Evolutionary conservation across 1,284 basidiomycete species (phyloP).

Genomic region (Testicularia cyperi): DNA sequence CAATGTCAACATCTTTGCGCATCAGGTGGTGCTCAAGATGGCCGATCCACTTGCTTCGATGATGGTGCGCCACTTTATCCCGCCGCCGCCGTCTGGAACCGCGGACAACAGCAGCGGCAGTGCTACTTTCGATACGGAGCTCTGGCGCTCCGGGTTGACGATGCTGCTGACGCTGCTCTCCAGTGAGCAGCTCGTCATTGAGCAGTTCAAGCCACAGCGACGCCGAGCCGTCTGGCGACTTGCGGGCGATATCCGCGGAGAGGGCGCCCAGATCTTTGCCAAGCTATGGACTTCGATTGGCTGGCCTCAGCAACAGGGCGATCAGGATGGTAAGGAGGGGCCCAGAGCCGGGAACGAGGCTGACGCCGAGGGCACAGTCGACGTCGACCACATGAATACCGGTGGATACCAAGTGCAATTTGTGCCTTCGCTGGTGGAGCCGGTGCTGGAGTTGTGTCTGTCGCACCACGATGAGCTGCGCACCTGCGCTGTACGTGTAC

Average conservation of each 20-base stretch:
- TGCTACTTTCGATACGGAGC: slow-evolving; percentile 71
- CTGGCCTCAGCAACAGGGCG: slow-evolving; percentile 30
- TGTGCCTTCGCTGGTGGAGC: slow-evolving; percentile 77
- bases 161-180: slow-evolving; percentile 82
- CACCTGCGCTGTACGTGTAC: slow-evolving; percentile 79
- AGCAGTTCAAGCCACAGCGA: slow-evolving; percentile 89
- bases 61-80: slow-evolving; percentile 79
- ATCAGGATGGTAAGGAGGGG: too few species aligned
- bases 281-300: slow-evolving; percentile 81
- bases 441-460: slow-evolving; percentile 86
- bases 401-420: slow-evolving; percentile 59
- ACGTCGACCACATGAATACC: slow-evolving; percentile 46
- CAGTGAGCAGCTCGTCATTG: slow-evolving; percentile 86
- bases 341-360: too few species aligned
- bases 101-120: too few species aligned
- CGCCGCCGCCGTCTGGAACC: too few species aligned
- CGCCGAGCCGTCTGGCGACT: slow-evolving; percentile 92
- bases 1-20: slow-evolving; percentile 84
- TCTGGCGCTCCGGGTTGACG: slow-evolving; percentile 81
- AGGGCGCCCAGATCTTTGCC: slow-evolving; percentile 81
- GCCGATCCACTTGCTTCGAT: slow-evolving; percentile 78
- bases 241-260: slow-evolving; percentile 88
- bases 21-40: slow-evolving; percentile 84
- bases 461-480: slow-evolving; percentile 91
- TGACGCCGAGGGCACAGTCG: slow-evolving; percentile 6